These are phyloP conservation scores for Rhododendron ferrugineum DNA, from an alignment of 148 eudicot species.

Conservation along the genomic window DNA sequence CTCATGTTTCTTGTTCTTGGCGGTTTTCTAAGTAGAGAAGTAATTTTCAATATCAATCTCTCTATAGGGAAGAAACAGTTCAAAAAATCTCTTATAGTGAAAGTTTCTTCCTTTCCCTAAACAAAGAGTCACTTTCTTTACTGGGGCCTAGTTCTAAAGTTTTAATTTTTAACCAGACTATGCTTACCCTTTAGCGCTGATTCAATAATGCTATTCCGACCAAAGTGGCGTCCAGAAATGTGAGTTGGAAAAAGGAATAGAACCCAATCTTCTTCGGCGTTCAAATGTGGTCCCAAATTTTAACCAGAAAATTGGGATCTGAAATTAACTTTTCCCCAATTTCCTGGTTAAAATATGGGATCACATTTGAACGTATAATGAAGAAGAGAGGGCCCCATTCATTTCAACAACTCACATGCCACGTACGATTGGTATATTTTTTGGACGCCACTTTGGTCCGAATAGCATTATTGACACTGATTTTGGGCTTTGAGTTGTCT, in stretches of 20 bases:
- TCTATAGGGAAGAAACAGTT: too few relatives aligned
- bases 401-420: background rate
- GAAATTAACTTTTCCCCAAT: too few relatives aligned
- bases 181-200: background rate
- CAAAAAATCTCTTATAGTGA: background rate
- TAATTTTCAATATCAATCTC: background rate
- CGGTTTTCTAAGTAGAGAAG: background rate
- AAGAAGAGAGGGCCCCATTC: background rate
- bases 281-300: background rate
- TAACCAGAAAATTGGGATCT: background rate
- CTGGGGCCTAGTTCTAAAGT: background rate
- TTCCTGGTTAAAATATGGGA: too few relatives aligned
- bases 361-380: too few relatives aligned
- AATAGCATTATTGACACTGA: background rate
- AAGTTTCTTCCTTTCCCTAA: background rate
- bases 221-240: too few relatives aligned
- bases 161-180: background rate
- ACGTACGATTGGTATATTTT: background rate
- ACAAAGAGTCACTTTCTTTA: background rate
- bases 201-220: too few relatives aligned
- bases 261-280: background rate
- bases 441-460: background rate
- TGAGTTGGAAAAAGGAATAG: too few relatives aligned
- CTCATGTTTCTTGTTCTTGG: background rate
- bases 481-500: background rate